phyloP scores from a whole-genome alignment of 1,284 basidiomycete genomes.

The Gastroboletus turbinatus region DNA sequence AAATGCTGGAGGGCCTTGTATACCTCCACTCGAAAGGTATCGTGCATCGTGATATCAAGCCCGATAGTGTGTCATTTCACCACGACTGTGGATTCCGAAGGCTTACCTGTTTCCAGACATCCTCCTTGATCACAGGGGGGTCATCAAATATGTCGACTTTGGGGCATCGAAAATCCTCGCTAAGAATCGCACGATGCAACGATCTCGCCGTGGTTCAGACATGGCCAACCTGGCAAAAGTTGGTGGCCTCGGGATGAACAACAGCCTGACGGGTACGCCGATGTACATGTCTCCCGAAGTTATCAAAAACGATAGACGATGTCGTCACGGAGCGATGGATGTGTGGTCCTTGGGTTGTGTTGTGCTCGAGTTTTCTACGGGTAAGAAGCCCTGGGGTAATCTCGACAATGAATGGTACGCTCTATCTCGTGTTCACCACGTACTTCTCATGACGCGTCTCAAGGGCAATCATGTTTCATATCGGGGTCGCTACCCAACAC shows the following conservation, averaged over 20 bases:
- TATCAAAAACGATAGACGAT: slow-evolving; percentile 89
- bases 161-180: slow-evolving; percentile 97
- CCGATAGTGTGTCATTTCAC: slow-evolving; percentile 79
- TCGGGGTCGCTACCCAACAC: slow-evolving; percentile 95
- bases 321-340: slow-evolving; percentile 95
- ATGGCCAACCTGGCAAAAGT: slow-evolving; percentile 30
- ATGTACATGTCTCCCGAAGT: slow-evolving; percentile 99
- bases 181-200: slow-evolving; percentile 88
- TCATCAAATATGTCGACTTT: slow-evolving; percentile 98
- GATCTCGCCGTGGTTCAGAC: slow-evolving; percentile 58
- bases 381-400: slow-evolving; percentile 97
- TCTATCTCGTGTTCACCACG: not conserved
- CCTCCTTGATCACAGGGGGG: slow-evolving; percentile 88
- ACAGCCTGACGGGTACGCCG: slow-evolving; percentile 93
- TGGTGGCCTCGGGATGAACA: slow-evolving; percentile 48
- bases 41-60: slow-evolving; percentile 97
- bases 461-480: slow-evolving; percentile 98
- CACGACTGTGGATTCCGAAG: slow-evolving; percentile 2
- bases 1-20: slow-evolving; percentile 92
- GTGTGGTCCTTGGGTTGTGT: slow-evolving; percentile 98
- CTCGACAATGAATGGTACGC: slow-evolving; percentile 97
- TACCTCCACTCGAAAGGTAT: slow-evolving; percentile 94
- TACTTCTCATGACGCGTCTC: slow-evolving; percentile 7
- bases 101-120: slow-evolving; percentile 65
- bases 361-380: slow-evolving; percentile 94